Base-by-base conservation (phyloP, 2,329 filamentous ascomycete genomes). In the Xylariaceae sp. region DNA sequence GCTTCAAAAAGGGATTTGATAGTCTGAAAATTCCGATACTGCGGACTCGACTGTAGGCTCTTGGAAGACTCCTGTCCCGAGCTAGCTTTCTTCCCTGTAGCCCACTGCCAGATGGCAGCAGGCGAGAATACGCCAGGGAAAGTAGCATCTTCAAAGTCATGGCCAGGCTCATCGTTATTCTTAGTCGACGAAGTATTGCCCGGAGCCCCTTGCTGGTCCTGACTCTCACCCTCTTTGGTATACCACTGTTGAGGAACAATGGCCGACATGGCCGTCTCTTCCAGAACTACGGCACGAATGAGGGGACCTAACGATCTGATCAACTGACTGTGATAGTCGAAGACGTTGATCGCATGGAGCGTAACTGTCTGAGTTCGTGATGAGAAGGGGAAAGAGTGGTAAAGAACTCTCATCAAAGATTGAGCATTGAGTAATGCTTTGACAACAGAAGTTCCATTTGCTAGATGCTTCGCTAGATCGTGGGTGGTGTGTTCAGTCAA, bases 351-450 rank as follows among this genome's bases (percentile, higher is more conserved):
- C 23, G 86, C 83, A 52, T 85, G 86, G 67, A 97, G 90, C 9
- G 88, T 83, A 26, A 86, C 83, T 8, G 78, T 78, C 48, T 84
- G 81, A 23, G 87, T 84, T 55, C 91, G 83, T 51, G 85, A 83
- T 55, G 86, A 85, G 69, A 85, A 87, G 46, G 87, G 86, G 71
- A 91, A 96, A 57, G 89, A 88, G 55, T 90, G 84, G 29, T 87
- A 87, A 29, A 96, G 80, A 19, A 91, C 86, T 65, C 87, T 88
- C 34, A 92, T 85, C 7, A 97, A 82, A 3, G 87, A 88, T 69
- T 96, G 89, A 9, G 90, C 81, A 50, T 88, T 87, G 37, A 94
- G 83, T 50, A 99, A 78, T 44, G 91, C 86, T 72, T 95, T 96
- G 53, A 89, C 86, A 61, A 91, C 84, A 55, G 82, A 82, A 5